Base-by-base conservation (phyloP, 2,329 filamentous ascomycete species). In the Alternaria gansuensis region DNA sequence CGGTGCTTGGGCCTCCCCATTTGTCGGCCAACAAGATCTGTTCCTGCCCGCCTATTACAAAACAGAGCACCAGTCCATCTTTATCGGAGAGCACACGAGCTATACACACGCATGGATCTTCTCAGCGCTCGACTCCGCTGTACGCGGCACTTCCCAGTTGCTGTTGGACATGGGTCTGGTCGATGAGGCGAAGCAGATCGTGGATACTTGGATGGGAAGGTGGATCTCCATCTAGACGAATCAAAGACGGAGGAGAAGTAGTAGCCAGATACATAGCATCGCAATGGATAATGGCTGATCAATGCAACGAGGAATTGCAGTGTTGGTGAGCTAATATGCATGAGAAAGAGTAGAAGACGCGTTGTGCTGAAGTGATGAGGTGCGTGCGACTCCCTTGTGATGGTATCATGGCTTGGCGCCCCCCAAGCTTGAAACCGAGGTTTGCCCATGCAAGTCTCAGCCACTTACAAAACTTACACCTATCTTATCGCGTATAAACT, bases 31-130 rank as follows among this genome's bases (percentile, higher is more conserved):
- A 77, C 88, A 92, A 69, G 83, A 89, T 64, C 70, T 91, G 24
- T 92, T 89, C 65, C 79, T 92, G 8, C 89, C 90, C 0, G 86
- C 88, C n/a, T 92, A 90, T 69, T 90, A 89, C 69, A 84, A 87
- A 70, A 91, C 88, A 0, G 86, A 91, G 73, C 83, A 83, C 62
- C 85, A 88, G 46, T 87, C 88, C n/a, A 85, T 91, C 33, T 90
- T 90, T 59, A 79, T 89, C 13, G 78, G 78, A 55, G 56, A 59
- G 21, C 56, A 59, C 33, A 59, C 56, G 11, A 59, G 56, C 11
- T 90, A 88, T 70, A 92, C 89, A 0, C 89, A 91, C 69, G 88
- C 87, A 1, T 91, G 88, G 88, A 88, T 90, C 49, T 84, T 84
- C 31, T 86, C 84, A 3, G 88, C 89, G 1, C 77, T 91, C 4